Evolutionary conservation across 208 protist species (phyloP).

Genomic region (Acanthamoeba culbertsoni): DNA sequence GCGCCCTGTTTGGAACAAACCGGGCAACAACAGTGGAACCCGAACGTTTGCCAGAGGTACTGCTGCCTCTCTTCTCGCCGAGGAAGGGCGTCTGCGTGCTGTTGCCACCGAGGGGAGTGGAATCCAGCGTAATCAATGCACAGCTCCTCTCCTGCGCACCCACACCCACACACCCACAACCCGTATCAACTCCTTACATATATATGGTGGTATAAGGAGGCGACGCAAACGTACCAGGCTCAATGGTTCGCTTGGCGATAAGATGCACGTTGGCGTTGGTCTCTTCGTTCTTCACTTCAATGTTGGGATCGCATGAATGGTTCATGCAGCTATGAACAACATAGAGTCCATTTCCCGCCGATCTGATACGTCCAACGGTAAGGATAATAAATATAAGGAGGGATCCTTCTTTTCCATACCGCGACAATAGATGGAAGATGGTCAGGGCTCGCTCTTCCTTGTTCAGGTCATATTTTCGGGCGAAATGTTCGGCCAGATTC

Average conservation of each 20-base stretch:
- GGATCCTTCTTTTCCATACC: not conserved
- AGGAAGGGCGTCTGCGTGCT: not conserved
- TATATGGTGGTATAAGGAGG: not conserved
- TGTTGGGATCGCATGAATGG: not conserved
- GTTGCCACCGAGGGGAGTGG: not conserved
- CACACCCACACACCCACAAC: no score
- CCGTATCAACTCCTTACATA: no score
- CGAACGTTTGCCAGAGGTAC: not conserved
- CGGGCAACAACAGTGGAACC: not conserved
- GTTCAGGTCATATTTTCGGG: not conserved
- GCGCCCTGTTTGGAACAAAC: no score
- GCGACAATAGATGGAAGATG: not conserved
- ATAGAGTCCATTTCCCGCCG: not conserved
- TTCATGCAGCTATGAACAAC: slow-evolving; percentile 19
- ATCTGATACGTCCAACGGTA: not conserved
- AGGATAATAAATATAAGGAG: not conserved
- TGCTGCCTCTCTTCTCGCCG: not conserved
- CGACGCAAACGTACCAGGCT: not conserved
- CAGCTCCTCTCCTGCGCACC: not conserved
- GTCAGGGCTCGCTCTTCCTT: not conserved
- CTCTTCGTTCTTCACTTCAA: not conserved
- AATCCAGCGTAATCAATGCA: not conserved
- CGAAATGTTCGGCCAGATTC: not conserved
- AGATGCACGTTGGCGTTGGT: slow-evolving; percentile 27
- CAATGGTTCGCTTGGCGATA: not conserved